Percentiles rank a stretch among this genome's conserved stretches.
These are phyloP conservation scores for Petunia hybrid DNA, from an alignment of 305 asterid species.

Conservation along the genomic window DNA sequence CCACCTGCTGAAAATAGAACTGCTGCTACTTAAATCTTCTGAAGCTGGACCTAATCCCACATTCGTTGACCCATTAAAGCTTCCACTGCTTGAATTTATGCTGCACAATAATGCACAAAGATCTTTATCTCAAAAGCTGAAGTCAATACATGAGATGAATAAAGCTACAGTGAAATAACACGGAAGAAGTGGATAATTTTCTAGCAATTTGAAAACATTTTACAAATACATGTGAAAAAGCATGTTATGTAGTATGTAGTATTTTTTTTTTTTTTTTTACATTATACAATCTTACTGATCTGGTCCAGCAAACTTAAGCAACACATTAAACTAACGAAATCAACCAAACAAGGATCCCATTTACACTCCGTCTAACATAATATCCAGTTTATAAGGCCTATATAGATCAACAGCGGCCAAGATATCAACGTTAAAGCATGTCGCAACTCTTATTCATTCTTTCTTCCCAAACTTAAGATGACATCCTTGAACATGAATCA, in stretches of 20 bases:
- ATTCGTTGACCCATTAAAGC: conserved; percentile 44
- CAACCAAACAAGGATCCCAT: no score
- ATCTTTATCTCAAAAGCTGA: neutral
- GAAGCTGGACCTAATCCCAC: conserved; percentile 42
- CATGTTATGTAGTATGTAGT: no score
- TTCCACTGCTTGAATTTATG: conserved; percentile 47
- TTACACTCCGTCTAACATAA: neutral
- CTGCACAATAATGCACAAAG: conserved; percentile 45
- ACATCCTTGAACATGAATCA: no score
- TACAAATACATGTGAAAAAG: neutral
- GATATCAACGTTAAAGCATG: no score
- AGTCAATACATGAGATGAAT: neutral
- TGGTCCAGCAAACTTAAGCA: neutral
- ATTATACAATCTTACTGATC: neutral
- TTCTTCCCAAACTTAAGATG: neutral
- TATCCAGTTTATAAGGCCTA: neutral
- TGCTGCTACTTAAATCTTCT: conserved; percentile 48
- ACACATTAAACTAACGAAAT: neutral
- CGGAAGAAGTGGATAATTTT: neutral
- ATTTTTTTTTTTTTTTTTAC: neutral
- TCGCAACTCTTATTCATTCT: no score
- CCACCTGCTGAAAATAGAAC: conserved; percentile 29
- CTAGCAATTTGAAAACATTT: neutral
- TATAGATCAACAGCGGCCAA: no score
- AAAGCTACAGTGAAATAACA: neutral